phyloP scores from a whole-genome alignment of 2,329 filamentous ascomycete genomes.

The Colletotrichum sp. region DNA sequence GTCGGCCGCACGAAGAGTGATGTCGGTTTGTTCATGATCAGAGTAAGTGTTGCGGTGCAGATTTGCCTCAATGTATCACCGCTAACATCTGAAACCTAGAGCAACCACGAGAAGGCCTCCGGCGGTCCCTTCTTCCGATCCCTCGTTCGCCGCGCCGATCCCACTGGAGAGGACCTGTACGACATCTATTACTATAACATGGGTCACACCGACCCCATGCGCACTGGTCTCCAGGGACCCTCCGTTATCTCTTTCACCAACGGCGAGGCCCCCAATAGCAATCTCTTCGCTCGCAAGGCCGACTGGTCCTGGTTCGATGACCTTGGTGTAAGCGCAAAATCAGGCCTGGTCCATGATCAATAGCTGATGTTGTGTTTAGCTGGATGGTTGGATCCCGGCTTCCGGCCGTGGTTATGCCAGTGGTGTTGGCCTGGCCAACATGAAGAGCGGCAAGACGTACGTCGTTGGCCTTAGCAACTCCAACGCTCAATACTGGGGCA shows the following conservation, averaged over 20 bases:
- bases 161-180: constrained; percentile 42
- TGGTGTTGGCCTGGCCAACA: constrained; percentile 37
- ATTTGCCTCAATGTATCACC: too few species aligned
- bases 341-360: background rate
- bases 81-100: constrained; percentile 6
- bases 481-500: constrained; percentile 40
- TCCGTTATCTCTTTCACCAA: constrained; percentile 43
- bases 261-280: constrained; percentile 37
- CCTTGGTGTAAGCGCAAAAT: constrained; percentile 25
- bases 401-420: constrained; percentile 31
- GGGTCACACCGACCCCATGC: constrained; percentile 45
- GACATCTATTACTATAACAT: constrained; percentile 49
- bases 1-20: constrained; percentile 38
- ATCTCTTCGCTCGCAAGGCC: constrained; percentile 38
- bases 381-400: constrained; percentile 35
- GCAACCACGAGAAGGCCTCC: constrained; percentile 45
- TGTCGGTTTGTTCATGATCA: constrained; percentile 41
- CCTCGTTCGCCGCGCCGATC: constrained; percentile 38
- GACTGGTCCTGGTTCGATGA: constrained; percentile 38
- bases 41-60: constrained; percentile 6
- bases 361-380: constrained; percentile 13
- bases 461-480: constrained; percentile 39
- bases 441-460: constrained; percentile 42
- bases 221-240: constrained; percentile 45
- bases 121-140: constrained; percentile 43